phyloP scores from a whole-genome alignment of 371 early-diverging fungal genomes.

The Rhizopus sp. region DNA sequence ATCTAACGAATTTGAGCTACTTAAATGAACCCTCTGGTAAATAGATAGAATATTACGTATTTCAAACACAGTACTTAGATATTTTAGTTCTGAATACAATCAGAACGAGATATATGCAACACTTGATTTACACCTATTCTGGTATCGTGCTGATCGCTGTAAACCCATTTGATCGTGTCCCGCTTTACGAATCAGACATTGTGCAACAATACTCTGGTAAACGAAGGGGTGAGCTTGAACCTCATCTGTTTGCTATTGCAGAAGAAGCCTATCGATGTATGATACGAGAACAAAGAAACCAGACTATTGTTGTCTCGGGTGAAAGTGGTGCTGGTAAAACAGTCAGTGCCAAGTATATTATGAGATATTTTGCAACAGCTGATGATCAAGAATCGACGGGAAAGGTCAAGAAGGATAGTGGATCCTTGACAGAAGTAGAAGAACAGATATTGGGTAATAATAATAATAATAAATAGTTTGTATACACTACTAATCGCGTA shows the following conservation, averaged over 20 bases:
- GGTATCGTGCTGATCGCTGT: slow-evolving; percentile 98
- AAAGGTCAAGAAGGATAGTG: slow-evolving; percentile 33
- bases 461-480: not conserved
- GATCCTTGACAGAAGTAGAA: slow-evolving; percentile 77
- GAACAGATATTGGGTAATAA: slow-evolving; percentile 70
- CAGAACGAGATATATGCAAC: slow-evolving; percentile 82
- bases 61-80: slow-evolving; percentile 68
- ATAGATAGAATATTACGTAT: not conserved
- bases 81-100: slow-evolving; percentile 82
- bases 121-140: slow-evolving; percentile 97
- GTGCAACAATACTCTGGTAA: slow-evolving; percentile 91
- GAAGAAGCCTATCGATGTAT: slow-evolving; percentile 97
- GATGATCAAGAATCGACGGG: slow-evolving; percentile 63
- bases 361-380: slow-evolving; percentile 96
- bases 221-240: slow-evolving; percentile 92
- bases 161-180: slow-evolving; percentile 94
- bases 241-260: slow-evolving; percentile 99
- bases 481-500: slow-evolving; percentile 9
- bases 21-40: slow-evolving; percentile 88
- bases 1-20: slow-evolving; percentile 88
- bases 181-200: slow-evolving; percentile 85
- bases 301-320: slow-evolving; percentile 98
- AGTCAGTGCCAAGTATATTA: slow-evolving; percentile 94
- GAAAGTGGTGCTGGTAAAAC: slow-evolving; percentile 98
- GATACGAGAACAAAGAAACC: slow-evolving; percentile 88